phyloP scores from a whole-genome alignment of 2,329 filamentous ascomycete genomes.

The Trichoderma simmonsii region DNA sequence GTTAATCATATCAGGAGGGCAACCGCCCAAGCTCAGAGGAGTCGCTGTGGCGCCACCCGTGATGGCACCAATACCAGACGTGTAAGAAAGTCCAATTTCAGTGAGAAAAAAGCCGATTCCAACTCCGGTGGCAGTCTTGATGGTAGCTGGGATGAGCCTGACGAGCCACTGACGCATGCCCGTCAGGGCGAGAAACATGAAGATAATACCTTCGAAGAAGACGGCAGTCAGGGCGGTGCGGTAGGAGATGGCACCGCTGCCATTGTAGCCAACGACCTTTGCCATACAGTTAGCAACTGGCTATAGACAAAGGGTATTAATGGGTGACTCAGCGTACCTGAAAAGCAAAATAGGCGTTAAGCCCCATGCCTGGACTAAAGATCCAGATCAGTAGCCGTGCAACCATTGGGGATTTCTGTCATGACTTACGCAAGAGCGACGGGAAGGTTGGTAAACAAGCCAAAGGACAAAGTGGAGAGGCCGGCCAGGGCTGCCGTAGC shows the following conservation, averaged over 20 bases:
- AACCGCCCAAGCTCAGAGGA: slow-evolving; percentile 75
- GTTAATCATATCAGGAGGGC: slow-evolving; percentile 54
- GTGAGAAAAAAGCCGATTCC: slow-evolving; percentile 64
- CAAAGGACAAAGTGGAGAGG: slow-evolving; percentile 72
- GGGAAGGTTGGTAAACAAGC: slow-evolving; percentile 77
- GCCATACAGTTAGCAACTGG: not conserved
- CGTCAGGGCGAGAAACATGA: slow-evolving; percentile 61
- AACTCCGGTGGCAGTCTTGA: slow-evolving; percentile 64
- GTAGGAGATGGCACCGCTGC: slow-evolving; percentile 55
- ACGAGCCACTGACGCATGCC: slow-evolving; percentile 73
- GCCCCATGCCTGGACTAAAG: slow-evolving; percentile 60
- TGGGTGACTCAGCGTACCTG: slow-evolving; percentile 36
- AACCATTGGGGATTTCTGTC: too few species aligned
- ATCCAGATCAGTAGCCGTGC: not conserved
- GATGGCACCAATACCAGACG: slow-evolving; percentile 77
- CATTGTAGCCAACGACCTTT: slow-evolving; percentile 58
- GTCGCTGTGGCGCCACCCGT: slow-evolving; percentile 64
- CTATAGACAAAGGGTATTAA: not conserved
- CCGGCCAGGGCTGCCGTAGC: slow-evolving; percentile 79
- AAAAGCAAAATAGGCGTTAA: slow-evolving; percentile 67
- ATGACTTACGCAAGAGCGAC: slow-evolving; percentile 38
- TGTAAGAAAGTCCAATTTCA: slow-evolving; percentile 68
- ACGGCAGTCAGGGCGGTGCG: slow-evolving; percentile 60
- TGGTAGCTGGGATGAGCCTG: slow-evolving; percentile 60
- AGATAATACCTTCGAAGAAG: slow-evolving; percentile 63